Conservation (phyloP, 768 basidiomycete species). For the Psilocybe subaeruginosa region DNA sequence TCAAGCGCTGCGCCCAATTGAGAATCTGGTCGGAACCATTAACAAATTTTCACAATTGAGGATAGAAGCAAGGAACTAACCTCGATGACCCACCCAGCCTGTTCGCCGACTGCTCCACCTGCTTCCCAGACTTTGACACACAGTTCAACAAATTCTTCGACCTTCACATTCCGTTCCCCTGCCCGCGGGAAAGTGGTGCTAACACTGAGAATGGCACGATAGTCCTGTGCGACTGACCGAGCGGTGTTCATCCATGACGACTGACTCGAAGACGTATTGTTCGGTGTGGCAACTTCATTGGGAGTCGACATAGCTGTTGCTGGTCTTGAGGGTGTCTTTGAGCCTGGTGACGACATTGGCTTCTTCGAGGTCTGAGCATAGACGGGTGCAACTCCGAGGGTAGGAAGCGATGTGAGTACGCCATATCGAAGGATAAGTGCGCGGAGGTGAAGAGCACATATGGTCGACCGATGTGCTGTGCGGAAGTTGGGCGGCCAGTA, state of each 20-base stretch:
- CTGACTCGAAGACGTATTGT: slow-evolving; percentile 29
- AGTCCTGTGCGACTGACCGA: slow-evolving; percentile 69
- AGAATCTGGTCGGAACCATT: slow-evolving; percentile 56
- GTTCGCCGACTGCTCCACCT: slow-evolving; percentile 67
- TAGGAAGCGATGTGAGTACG: slow-evolving; percentile 15
- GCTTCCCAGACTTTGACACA: slow-evolving; percentile 85
- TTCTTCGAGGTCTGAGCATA: slow-evolving; percentile 6
- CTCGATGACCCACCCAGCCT: slow-evolving; percentile 83
- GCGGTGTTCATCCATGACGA: slow-evolving; percentile 69
- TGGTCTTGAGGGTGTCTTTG: slow-evolving; percentile 1
- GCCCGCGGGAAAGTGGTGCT: slow-evolving; percentile 82
- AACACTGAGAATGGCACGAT: slow-evolving; percentile 65
- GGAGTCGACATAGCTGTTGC: background rate
- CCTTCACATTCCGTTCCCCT: slow-evolving; percentile 74
- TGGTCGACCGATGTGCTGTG: slow-evolving; percentile 70
- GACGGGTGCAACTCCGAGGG: slow-evolving; percentile 8
- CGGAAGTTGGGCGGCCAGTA: slow-evolving; percentile 85
- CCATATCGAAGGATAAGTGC: slow-evolving; percentile 63
- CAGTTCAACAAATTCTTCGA: slow-evolving; percentile 83
- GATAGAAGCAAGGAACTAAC: slow-evolving; percentile 44
- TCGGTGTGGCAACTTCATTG: background rate
- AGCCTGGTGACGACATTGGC: background rate
- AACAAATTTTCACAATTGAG: background rate
- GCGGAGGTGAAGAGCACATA: slow-evolving; percentile 73
- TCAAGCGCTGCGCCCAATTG: slow-evolving; percentile 93